These are phyloP conservation scores for Pseudocercospora cruenta DNA, from an alignment of 2,329 filamentous ascomycete species.

Conservation along the genomic window DNA sequence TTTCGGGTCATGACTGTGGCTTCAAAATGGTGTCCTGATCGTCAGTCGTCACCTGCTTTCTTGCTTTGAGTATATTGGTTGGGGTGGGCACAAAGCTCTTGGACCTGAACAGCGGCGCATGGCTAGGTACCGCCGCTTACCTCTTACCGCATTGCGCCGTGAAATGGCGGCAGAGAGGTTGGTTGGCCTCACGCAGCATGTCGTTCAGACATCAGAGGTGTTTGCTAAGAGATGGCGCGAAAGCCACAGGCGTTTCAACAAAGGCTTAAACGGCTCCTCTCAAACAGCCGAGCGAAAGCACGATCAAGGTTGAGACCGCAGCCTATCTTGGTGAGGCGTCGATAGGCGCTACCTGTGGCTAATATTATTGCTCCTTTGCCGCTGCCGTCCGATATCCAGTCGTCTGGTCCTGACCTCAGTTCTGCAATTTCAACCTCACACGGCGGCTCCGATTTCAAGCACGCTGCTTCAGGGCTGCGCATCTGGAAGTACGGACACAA, in stretches of 20 bases:
- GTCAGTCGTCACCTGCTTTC: neutral
- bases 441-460: neutral
- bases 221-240: neutral
- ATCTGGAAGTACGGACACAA: neutral
- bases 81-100: neutral
- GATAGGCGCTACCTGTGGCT: neutral
- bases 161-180: neutral
- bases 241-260: conserved; percentile 3
- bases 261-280: neutral
- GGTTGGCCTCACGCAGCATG: neutral
- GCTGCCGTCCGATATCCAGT: neutral
- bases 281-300: neutral
- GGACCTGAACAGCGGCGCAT: neutral
- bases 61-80: neutral
- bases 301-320: neutral
- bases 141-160: neutral
- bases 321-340: neutral
- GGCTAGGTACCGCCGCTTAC: neutral
- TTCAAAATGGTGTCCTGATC: neutral
- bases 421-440: neutral
- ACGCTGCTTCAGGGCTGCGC: neutral
- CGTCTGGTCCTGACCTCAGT: neutral
- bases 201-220: neutral
- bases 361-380: conserved; percentile 5
- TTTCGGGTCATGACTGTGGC: neutral